Conservation (phyloP, 371 early-diverging fungal species). For the Mucor saturninus region DNA sequence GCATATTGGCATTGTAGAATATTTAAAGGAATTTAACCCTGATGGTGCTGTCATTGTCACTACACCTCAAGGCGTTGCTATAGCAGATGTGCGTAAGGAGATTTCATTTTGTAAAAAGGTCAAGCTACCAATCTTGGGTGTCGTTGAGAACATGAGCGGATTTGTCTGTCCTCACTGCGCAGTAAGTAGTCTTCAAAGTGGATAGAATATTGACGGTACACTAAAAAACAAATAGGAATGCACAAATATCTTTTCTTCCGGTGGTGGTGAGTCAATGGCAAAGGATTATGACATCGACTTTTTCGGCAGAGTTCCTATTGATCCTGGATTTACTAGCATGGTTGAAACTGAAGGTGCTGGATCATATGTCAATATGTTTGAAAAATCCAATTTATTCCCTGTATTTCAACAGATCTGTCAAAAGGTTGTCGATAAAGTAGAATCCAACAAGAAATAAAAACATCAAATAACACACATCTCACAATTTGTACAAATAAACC, state of each 20-base stretch:
- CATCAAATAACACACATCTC: background rate
- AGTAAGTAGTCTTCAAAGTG: constrained; percentile 38
- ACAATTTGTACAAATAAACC: background rate
- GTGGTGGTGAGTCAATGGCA: constrained; percentile 91
- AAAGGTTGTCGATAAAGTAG: constrained; percentile 44
- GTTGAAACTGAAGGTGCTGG: constrained; percentile 66
- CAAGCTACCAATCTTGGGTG: constrained; percentile 79
- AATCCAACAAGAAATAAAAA: constrained; percentile 6
- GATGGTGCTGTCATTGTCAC: constrained; percentile 86
- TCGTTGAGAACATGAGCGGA: constrained; percentile 96
- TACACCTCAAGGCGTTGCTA: constrained; percentile 88
- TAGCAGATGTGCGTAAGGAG: constrained; percentile 88
- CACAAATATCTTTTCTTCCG: constrained; percentile 91
- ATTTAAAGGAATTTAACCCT: constrained; percentile 73
- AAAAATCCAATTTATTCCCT: constrained; percentile 63
- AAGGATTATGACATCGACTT: constrained; percentile 78
- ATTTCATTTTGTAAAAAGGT: constrained; percentile 87
- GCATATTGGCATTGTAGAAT: constrained; percentile 84
- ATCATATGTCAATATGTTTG: constrained; percentile 61
- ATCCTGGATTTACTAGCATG: constrained; percentile 72
- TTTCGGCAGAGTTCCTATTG: constrained; percentile 87
- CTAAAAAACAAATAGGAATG: constrained; percentile 70
- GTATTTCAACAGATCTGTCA: constrained; percentile 64
- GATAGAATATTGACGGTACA: background rate
- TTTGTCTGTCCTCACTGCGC: constrained; percentile 90